A percentile compares a stretch with the other conserved stretches of the same genome.
phyloP scores from a whole-genome alignment of 2,329 filamentous ascomycete genomes.

The Cercospora sp. region DNA sequence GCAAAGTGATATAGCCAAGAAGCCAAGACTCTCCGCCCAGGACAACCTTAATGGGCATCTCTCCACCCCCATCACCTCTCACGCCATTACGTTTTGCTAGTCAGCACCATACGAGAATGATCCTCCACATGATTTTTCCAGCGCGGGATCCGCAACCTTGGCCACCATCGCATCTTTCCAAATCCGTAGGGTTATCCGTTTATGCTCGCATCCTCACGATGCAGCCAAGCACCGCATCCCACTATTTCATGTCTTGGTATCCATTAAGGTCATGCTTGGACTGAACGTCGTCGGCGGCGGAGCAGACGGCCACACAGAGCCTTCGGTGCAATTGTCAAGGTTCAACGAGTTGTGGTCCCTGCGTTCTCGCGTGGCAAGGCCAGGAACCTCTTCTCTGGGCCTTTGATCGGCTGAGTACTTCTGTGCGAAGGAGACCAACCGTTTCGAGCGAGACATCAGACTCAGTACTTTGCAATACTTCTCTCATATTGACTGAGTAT shows the following conservation, averaged over 20 bases:
- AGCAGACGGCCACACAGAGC: background rate
- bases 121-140: background rate
- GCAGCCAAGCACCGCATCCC: slow-evolving; percentile 18
- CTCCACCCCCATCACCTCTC: background rate
- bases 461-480: background rate
- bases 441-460: background rate
- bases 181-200: slow-evolving; percentile 15
- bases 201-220: slow-evolving; percentile 4
- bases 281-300: background rate
- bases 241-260: slow-evolving; percentile 8
- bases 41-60: slow-evolving; percentile 9
- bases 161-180: slow-evolving; percentile 11
- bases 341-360: slow-evolving; percentile 4
- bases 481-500: background rate
- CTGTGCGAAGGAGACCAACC: background rate
- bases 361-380: slow-evolving; percentile 10
- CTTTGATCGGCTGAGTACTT: slow-evolving; percentile 8
- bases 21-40: slow-evolving; percentile 12
- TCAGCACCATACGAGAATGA: background rate
- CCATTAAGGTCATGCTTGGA: slow-evolving; percentile 17
- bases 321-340: background rate
- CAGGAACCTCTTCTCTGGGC: background rate
- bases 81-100: slow-evolving; percentile 7
- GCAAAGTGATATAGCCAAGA: slow-evolving; percentile 16
- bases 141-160: slow-evolving; percentile 9